Evolutionary conservation across 768 basidiomycete genomes (phyloP), one percentile per base, ranked within the genome.

Genomic region (Stropharia rugosoannulata): DNA sequence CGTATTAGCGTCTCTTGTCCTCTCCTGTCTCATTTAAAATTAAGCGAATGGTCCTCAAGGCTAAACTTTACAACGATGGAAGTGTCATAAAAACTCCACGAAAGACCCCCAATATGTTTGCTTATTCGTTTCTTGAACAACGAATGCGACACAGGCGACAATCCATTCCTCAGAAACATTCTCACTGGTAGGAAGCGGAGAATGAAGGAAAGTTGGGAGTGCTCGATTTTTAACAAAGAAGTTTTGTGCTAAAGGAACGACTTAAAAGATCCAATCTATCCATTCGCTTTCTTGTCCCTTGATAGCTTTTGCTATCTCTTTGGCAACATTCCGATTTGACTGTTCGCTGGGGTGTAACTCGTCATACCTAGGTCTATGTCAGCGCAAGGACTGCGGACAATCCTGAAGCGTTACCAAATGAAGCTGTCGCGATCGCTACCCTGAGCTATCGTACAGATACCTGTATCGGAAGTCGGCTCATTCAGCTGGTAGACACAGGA

Each of bases 301-400:
- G 49, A 83, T 75, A 2, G 77, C 73, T 22, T 75, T 59, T 0
- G 80, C 71, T 13, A 85, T 78, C 58, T 84, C 77, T 51, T 73
- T 70, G 0, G 82, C 84, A 2, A 85, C 71, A 22, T 80, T 71
- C 5, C 84, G 68, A 54, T 81, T 78, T 0, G 80, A 74, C 61
- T 86, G 85, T 60, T 84, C 81, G 8, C 82, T 83, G 4, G 81
- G 81, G 61, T 85, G 84, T 15, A 86, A 69, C 57, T 85, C 84
- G 59, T 86, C 82, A 56, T 67, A 80, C 80, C 72, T 75, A 47
- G 18, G 7, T 32, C n/a, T 64, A 68, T 42, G 49, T 37, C 50
- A 39, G 49, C 27, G 13, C 52, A 58, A 61, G 19, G 12, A 39
- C n/a, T 7, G 35, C 41, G 18, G 10, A 12, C 18, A 12, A 35